Base-by-base conservation (phyloP, 2,329 filamentous ascomycete species). In the Colletotrichum scovillei region DNA sequence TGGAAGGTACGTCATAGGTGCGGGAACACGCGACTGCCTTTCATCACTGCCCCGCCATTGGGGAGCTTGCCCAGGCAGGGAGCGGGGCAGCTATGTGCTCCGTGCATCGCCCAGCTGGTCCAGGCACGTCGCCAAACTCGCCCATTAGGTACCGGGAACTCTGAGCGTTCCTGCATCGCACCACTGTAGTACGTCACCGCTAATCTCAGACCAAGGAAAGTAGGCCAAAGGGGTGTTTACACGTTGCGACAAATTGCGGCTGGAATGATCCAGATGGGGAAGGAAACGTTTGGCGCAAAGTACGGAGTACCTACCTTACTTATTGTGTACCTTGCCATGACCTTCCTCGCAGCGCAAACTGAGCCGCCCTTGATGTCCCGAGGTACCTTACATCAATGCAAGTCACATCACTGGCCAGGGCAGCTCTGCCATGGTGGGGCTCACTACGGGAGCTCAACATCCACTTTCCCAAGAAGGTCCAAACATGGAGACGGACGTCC, bases 1-100 rank as follows among this genome's bases (percentile, higher is more conserved):
- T 14, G 38, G 19, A 59, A 74, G 69, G 68, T 75, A 75, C 74
- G 74, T 75, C 74, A 75, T 75, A 70, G 60, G 64, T 69, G 73
- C 60, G 68, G 55, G 52, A 74, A 74, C 74, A 69, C 74, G 62
- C 74, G 68, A 75, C 68, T 73, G 62, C 52, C 64, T 68, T 72
- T 59, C 53, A 67, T 62, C 72, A 74, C 74, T 74, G 74, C 72
- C 74, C 72, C 74, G 67, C 72, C 71, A 74, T 66, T 70, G 35
- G 30, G 52, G 70, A 73, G 70, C 60, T 73, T 56, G 70, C 60
- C 67, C 66, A 62, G 70, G 66, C 30, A 69, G 59, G 60, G 70
- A 60, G 67, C 67, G 70, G 70, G 70, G 70, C 70, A 73, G n/a
- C 62, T 62, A 7, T 14, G 67, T 62, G 63, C 67, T 73, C 60